phyloP scores from a whole-genome alignment of 1,284 basidiomycete species.

The Anthracocystis panici-leucophaei region DNA sequence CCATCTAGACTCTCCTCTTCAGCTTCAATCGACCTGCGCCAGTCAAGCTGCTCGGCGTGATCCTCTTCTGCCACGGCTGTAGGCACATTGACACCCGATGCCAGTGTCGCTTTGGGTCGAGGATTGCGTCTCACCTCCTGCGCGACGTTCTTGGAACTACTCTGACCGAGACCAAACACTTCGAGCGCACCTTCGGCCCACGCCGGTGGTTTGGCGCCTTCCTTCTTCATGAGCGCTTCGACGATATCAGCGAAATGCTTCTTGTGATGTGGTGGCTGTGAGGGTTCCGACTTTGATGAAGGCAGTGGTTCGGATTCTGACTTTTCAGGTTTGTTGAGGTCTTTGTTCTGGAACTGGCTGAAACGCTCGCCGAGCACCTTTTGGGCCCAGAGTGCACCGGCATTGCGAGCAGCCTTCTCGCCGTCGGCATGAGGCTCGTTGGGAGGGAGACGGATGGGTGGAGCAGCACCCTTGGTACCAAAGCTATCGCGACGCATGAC shows the following conservation, averaged over 20 bases:
- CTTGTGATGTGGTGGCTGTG: conserved; percentile 19
- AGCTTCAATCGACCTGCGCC: conserved; percentile 25
- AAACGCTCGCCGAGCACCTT: conserved; percentile 64
- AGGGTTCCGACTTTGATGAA: conserved; percentile 12
- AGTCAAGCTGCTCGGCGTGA: conserved; percentile 14
- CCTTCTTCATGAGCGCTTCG: conserved; percentile 62
- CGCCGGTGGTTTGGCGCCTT: conserved; percentile 57
- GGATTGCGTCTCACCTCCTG: conserved; percentile 57
- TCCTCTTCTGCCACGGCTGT: conserved; percentile 55
- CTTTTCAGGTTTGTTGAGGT: conserved; percentile 9
- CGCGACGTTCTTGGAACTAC: conserved; percentile 58
- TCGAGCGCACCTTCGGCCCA: conserved; percentile 67
- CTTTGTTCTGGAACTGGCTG: conserved; percentile 29
- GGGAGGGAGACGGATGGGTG: conserved; percentile 11
- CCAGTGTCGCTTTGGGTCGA: conserved; percentile 37
- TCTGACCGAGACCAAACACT: conserved; percentile 61
- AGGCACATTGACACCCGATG: conserved; percentile 49
- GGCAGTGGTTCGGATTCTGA: conserved; percentile 8
- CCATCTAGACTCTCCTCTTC: conserved; percentile 36
- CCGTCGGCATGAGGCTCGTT: conserved; percentile 38
- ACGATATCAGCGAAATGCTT: conserved; percentile 63
- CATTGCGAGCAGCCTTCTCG: conserved; percentile 59
- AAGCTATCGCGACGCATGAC: conserved; percentile 49
- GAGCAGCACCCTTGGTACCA: conserved; percentile 20
- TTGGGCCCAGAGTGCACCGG: conserved; percentile 61